A percentile compares a stretch with the other conserved stretches of the same genome.
Conservation (phyloP, 2,329 filamentous ascomycete genomes). For the Teratosphaeria gauchensis region DNA sequence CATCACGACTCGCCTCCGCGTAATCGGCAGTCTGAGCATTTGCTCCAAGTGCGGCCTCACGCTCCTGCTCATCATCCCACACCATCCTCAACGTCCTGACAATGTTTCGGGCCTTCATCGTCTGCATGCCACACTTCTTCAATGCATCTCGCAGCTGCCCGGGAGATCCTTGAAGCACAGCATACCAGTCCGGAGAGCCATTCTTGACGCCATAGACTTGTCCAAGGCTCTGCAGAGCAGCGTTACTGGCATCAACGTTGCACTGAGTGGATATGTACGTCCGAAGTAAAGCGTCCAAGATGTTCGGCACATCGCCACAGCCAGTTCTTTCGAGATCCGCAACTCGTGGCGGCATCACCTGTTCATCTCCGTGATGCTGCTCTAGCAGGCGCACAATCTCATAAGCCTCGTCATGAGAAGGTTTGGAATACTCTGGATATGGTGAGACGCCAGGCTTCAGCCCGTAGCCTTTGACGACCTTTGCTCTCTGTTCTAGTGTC, state of each 20-base stretch:
- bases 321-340: conserved; percentile 60
- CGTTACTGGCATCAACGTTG: conserved; percentile 50
- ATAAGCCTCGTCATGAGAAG: conserved; percentile 59
- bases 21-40: conserved; percentile 34
- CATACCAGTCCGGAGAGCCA: conserved; percentile 67
- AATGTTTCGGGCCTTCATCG: conserved; percentile 62
- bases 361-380: conserved; percentile 51
- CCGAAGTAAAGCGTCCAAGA: conserved; percentile 54
- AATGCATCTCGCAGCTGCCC: conserved; percentile 59
- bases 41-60: conserved; percentile 40
- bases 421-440: conserved; percentile 57
- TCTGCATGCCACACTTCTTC: conserved; percentile 58
- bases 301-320: conserved; percentile 56
- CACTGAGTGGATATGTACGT: conserved; percentile 55
- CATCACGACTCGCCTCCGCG: conserved; percentile 48
- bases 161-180: conserved; percentile 49
- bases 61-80: conserved; percentile 55
- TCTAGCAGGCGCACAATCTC: conserved; percentile 58
- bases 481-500: neutral
- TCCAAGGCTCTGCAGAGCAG: conserved; percentile 57
- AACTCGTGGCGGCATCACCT: conserved; percentile 53
- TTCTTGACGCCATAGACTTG: conserved; percentile 56
- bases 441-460: conserved; percentile 47
- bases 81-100: conserved; percentile 67
- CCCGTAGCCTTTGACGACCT: conserved; percentile 31